Evolutionary conservation across 768 basidiomycete genomes (phyloP), one percentile per base, ranked within the genome.

Genomic region (Xanthoconium purpureum): DNA sequence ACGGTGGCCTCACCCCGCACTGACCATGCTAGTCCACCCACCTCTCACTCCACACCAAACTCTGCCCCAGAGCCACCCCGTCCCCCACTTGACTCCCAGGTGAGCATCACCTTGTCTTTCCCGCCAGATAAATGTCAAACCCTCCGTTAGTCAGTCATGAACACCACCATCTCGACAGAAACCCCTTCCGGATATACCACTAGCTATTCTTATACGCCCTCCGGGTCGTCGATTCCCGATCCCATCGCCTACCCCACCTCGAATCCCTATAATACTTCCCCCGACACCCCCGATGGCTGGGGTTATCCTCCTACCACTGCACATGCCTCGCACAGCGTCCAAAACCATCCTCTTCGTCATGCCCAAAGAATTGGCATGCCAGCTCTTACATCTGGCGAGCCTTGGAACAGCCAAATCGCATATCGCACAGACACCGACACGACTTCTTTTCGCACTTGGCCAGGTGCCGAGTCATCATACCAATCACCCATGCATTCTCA

Each of bases 271-370:
- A 64, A 73, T 46, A 55, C 78, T 15, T 63, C 80, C 30, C 65
- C 80, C 35, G 77, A 80, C 53, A 71, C 78, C 35, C 60, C 79
- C 12, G 73, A 82, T 30, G 67, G 78, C 37, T 89, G 87, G 87
- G 80, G 74, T 9, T 88, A 88, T 64, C 59, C 73, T 15, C 61
- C 69, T 39, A 24, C 68, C 13, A 38, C 55, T 36, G 66, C 38
- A 51, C 78, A 55, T 63, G 73, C 56, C 55, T 70, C 57, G 60
- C 76, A 54, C 77, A 77, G 11, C 48, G 65, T 82, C 74, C 62
- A 83, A 68, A 69, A 74, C 74, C 78, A 81, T 2, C 75, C 78
- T 46, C 72, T 85, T 36, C 79, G 83, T 30, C 71, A 70, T 47
- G 48, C 73, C 44, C 57, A 33, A 44, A 64, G 71, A 54, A 55